Evolutionary conservation across 1,139 yeast genomes (phyloP).

Genomic region (Blastobotrys buckinghamii): DNA sequence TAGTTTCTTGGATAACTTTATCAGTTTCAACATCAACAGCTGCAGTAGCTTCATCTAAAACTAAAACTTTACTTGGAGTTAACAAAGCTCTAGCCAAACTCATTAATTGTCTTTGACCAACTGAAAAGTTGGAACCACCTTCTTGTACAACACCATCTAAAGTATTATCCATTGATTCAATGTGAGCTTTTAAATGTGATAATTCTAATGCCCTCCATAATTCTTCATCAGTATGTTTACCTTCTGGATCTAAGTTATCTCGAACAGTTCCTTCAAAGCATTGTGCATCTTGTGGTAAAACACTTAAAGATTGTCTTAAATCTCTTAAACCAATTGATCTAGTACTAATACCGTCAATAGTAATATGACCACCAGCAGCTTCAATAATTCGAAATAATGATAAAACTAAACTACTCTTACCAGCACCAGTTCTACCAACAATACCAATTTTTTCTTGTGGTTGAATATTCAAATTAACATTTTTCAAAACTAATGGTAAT

Average conservation of each 20-base stretch:
- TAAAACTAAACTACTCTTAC: slow-evolving; percentile 84
- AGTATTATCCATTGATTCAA: slow-evolving; percentile 56
- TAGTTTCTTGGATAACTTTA: slow-evolving; percentile 77
- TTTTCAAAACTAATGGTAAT: slow-evolving; percentile 70
- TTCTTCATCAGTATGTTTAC: slow-evolving; percentile 61
- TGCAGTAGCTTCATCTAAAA: slow-evolving; percentile 95
- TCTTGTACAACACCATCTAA: slow-evolving; percentile 64
- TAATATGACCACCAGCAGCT: slow-evolving; percentile 63
- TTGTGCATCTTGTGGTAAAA: slow-evolving; percentile 96
- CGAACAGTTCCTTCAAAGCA: slow-evolving; percentile 89
- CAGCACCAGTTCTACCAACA: slow-evolving; percentile 98
- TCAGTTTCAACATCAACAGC: slow-evolving; percentile 97
- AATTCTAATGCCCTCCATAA: slow-evolving; percentile 83
- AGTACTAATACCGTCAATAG: slow-evolving; percentile 68
- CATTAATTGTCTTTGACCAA: slow-evolving; percentile 89
- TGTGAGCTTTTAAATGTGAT: slow-evolving; percentile 77
- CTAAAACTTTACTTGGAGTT: slow-evolving; percentile 70
- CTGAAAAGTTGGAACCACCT: slow-evolving; percentile 84
- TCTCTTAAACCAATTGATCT: slow-evolving; percentile 72
- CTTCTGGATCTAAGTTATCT: slow-evolving; percentile 83
- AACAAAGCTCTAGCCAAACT: slow-evolving; percentile 85
- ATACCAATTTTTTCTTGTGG: slow-evolving; percentile 88
- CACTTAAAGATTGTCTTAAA: slow-evolving; percentile 76
- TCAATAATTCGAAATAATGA: slow-evolving; percentile 90
- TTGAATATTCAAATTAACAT: slow-evolving; percentile 60